A percentile compares a stretch with the other conserved stretches of the same genome.
These are phyloP conservation scores for Trametes gibbosa DNA, from an alignment of 768 basidiomycete genomes.

Conservation along the genomic window DNA sequence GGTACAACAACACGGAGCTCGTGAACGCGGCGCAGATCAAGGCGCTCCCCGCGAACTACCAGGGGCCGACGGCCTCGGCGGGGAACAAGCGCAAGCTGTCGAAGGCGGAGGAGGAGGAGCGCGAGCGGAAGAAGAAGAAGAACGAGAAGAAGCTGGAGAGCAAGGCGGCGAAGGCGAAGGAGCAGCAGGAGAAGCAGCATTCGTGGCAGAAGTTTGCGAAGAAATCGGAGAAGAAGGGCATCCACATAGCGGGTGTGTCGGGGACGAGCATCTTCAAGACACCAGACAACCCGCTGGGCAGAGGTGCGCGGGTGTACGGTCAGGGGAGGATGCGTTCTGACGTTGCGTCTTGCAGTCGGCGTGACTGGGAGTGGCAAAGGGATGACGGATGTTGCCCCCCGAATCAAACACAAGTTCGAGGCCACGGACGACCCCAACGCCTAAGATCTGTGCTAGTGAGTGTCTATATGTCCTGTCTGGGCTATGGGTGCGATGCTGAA, in stretches of 20 bases:
- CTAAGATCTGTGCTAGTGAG: conserved; percentile 7
- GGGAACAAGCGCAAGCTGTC: conserved; percentile 75
- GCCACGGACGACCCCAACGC: conserved; percentile 36
- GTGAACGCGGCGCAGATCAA: conserved; percentile 73
- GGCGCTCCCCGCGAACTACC: conserved; percentile 56
- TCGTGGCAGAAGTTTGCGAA: conserved; percentile 96
- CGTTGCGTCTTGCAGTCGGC: conserved; percentile 54
- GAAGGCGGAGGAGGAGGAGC: conserved; percentile 82
- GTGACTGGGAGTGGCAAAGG: conserved; percentile 89
- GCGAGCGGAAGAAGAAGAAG: conserved; percentile 89
- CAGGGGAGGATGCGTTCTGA: background rate
- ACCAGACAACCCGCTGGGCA: conserved; percentile 85
- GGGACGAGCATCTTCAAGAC: conserved; percentile 95
- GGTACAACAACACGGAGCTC: conserved; percentile 88
- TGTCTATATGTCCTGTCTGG: background rate
- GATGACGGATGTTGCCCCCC: conserved; percentile 72
- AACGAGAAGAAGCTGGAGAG: conserved; percentile 91
- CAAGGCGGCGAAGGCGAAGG: conserved; percentile 82
- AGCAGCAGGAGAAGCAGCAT: conserved; percentile 79
- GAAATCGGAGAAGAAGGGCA: conserved; percentile 90
- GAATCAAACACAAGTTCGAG: conserved; percentile 76
- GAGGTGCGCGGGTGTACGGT: conserved; percentile 50
- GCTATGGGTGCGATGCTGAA: background rate
- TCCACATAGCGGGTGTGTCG: conserved; percentile 82
- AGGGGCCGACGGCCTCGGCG: conserved; percentile 33